Base-by-base conservation (phyloP, 2,329 filamentous ascomycete genomes). In the Gnomoniopsis smithogilvyi region DNA sequence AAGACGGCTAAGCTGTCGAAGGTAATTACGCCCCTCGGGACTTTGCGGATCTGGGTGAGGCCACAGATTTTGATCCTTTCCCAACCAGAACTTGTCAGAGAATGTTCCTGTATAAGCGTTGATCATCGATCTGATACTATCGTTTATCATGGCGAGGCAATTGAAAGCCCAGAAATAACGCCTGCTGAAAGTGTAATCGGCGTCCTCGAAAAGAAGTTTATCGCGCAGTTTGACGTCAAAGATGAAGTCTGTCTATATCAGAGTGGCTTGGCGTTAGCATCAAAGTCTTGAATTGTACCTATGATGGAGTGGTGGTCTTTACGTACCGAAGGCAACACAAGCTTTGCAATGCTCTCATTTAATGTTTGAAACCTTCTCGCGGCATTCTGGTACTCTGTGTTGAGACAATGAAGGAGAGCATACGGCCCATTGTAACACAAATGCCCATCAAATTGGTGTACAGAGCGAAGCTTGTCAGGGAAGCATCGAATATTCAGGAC, bases 151-250 rank as follows among this genome's bases (percentile, higher is more conserved):
- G 38, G 81, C 82, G 3, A 86, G 76, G 3, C 83, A 83, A 69
- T 86, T 84, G 65, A 80, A 85, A 0, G 82, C 83, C 79, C 83
- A 87, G 66, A 86, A 87, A 65, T 87, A 86, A 17, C 83, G 77
- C 0, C 82, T 75, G 17, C 82, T 84, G 71, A 83, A 86, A 1
- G 83, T 86, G 65, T 85, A 86, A 56, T 82, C 71, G 54, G 77
- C 75, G 65, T 87, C 84, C 67, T 87, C 84, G 64, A 87, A 87
- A 1, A 87, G 74, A 0, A 86, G 75, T 63, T 80, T 79, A 69
- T 85, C 83, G 14, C 84, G 76, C 6, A 85, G 70, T 21, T 76
- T 74, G 43, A 75, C 73, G 61, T 85, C 75, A 64, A 87, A 87
- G 69, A 87, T 82, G 67, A 86, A 86, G 33, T 82, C 75, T 4